Conservation (phyloP, 257 asterid species). For the Verbena officinalis region DNA sequence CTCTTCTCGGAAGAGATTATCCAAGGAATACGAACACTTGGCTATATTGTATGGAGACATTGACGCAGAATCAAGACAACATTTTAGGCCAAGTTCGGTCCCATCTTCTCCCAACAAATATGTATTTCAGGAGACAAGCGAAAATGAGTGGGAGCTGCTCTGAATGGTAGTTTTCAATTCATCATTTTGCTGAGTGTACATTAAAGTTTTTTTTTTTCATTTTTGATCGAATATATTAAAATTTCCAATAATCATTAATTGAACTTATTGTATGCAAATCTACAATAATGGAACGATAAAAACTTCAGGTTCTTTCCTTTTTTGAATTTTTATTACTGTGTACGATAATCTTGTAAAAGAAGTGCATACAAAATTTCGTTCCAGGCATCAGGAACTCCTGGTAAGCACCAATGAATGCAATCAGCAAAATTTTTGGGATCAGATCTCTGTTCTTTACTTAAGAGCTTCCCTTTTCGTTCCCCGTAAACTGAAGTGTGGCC, state of each 20-base stretch:
- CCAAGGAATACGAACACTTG: constrained; percentile 74
- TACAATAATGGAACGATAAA: background rate
- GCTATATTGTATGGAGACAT: constrained; percentile 63
- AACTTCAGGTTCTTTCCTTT: background rate
- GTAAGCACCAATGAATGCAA: constrained; percentile 99
- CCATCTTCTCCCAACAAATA: constrained; percentile 28
- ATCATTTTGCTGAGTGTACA: constrained; percentile 8
- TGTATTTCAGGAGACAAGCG: constrained; percentile 36
- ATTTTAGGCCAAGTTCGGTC: constrained; percentile 26
- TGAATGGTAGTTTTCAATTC: constrained; percentile 26
- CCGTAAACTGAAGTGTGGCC: constrained; percentile 79
- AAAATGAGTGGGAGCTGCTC: constrained; percentile 77
- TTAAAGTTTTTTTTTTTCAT: background rate
- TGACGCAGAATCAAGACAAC: constrained; percentile 46
- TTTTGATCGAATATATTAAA: background rate
- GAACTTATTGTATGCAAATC: background rate
- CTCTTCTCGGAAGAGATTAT: constrained; percentile 63
- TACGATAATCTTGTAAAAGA: constrained; percentile 74
- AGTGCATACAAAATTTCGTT: constrained; percentile 71
- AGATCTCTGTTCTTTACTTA: constrained; percentile 67
- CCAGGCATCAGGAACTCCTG: constrained; percentile 93
- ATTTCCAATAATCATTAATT: constrained; percentile 16
- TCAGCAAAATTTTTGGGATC: constrained; percentile 78
- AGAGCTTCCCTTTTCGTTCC: constrained; percentile 78
- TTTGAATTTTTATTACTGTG: background rate